Percentiles rank a stretch among this genome's conserved stretches.
Evolutionary conservation across 1,284 basidiomycete species (phyloP).

Genomic region (Cutaneotrichosporon cavernicola): DNA sequence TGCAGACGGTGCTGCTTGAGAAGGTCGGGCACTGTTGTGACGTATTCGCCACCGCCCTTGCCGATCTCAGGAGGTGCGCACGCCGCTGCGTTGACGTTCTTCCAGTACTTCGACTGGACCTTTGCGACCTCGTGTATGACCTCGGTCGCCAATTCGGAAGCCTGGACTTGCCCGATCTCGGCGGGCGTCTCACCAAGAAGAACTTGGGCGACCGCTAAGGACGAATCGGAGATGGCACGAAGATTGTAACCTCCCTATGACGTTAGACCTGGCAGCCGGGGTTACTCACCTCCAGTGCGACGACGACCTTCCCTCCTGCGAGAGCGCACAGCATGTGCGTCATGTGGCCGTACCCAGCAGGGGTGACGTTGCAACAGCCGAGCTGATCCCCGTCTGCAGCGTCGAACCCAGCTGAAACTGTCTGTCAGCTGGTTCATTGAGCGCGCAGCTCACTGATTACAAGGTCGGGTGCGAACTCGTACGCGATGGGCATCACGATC

Average conservation of each 20-base stretch:
- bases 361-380: conserved; percentile 85
- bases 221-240: conserved; percentile 80
- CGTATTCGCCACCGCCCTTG: conserved; percentile 16
- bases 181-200: conserved; percentile 83
- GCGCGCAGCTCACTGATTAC: conserved; percentile 73
- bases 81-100: conserved; percentile 70
- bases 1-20: conserved; percentile 80
- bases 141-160: conserved; percentile 75
- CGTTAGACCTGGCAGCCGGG: neutral
- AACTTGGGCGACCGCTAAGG: conserved; percentile 78
- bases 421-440: neutral
- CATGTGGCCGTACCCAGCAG: conserved; percentile 97
- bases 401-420: conserved; percentile 97
- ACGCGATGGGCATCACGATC: conserved; percentile 93
- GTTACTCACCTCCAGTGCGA: conserved; percentile 78
- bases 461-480: conserved; percentile 92
- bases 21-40: conserved; percentile 60
- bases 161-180: conserved; percentile 66
- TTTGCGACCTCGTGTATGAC: conserved; percentile 82
- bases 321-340: conserved; percentile 92
- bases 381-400: conserved; percentile 90
- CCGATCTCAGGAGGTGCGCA: conserved; percentile 65
- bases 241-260: conserved; percentile 93
- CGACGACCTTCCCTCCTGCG: conserved; percentile 83
- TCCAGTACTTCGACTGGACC: conserved; percentile 89